These are phyloP conservation scores for Fusarium camptoceras DNA, from an alignment of 2,329 filamentous ascomycete genomes.

Conservation along the genomic window DNA sequence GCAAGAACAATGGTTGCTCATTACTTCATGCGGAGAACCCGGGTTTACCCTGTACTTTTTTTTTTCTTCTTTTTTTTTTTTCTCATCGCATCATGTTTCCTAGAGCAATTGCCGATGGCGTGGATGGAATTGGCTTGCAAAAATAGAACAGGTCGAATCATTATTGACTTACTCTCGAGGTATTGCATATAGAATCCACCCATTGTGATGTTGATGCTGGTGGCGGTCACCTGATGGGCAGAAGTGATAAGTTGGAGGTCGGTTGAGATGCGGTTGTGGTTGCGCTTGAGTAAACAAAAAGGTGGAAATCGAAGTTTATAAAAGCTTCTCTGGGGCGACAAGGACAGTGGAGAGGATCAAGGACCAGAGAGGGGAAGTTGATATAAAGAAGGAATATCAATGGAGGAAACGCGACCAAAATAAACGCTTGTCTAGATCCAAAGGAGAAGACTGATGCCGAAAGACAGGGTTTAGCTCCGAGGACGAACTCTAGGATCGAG, in stretches of 20 bases:
- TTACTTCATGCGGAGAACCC: constrained; percentile 30
- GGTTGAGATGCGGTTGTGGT: constrained; percentile 19
- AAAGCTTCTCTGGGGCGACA: constrained; percentile 30
- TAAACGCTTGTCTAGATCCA: constrained; percentile 44
- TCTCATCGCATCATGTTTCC: constrained; percentile 6
- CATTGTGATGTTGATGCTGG: constrained; percentile 58
- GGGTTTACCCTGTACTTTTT: constrained; percentile 18
- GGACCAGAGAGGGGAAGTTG: constrained; percentile 19
- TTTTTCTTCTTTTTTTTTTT: constrained; percentile 5
- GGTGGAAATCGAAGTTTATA: constrained; percentile 39
- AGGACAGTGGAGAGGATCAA: constrained; percentile 17
- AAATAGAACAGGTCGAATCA: constrained; percentile 19
- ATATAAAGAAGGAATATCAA: constrained; percentile 24
- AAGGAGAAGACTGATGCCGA: constrained; percentile 34
- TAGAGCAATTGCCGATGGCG: constrained; percentile 35
- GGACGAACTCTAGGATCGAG: constrained; percentile 31
- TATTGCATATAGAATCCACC: constrained; percentile 78
- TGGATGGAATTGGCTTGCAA: constrained; percentile 34
- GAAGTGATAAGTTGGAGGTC: constrained; percentile 8
- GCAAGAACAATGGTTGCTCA: constrained; percentile 15
- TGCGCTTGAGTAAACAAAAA: constrained; percentile 34
- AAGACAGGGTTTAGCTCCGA: constrained; percentile 35
- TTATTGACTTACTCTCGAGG: constrained; percentile 74
- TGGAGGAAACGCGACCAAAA: constrained; percentile 29
- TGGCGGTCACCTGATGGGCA: constrained; percentile 42